Base-by-base conservation (phyloP, 75 land plant species). In the Pinus albicaulis region DNA sequence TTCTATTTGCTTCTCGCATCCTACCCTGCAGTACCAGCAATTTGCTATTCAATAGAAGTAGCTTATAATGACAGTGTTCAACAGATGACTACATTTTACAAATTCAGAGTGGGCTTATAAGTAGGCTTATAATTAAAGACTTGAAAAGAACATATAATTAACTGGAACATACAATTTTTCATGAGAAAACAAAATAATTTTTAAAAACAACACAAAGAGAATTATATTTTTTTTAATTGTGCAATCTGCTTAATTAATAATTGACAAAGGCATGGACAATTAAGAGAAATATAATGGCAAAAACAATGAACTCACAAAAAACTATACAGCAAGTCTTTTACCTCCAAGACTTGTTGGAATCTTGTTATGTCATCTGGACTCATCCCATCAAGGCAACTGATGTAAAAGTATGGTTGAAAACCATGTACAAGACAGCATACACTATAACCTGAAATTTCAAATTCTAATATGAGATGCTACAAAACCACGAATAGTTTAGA, bases 401-500 rank as follows among this genome's bases (percentile, higher is more conserved):
- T 87, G 78, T 94, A 96, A 82, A 96, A 96, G 74, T 96, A 96
- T 41, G 98, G 99, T 78, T 96, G 91, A 80, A 96, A 96, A 17
- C 99, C 99, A 86, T 96, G 99, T 52, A 96, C 95, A 83, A 84
- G 85, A 79, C 98, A 96, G 82, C 99, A 96, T 28, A 96, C 98
- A 82, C 99, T 96, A 69, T 96, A 85, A 62, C 99, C 99, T 96
- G 82, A 12, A 65, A 68, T 36, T 38, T 16, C 11, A 38, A 68
- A 41, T 38, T 68, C 24, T 68, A 68, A 23, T 38, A 23, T 68
- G 34, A 41, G 53, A 68, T 41, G 53, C 71, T 41, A 7, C 19
- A n/a, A 68, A 53, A 68, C 20, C 7, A 68, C 23, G 12, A n/a
- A 36, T 20, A 36, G 41, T 28, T 68, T 38, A 68, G 71, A 15